Evolutionary conservation across 2,329 filamentous ascomycete genomes (phyloP).

Genomic region (Aureobasidium leucospermi): DNA sequence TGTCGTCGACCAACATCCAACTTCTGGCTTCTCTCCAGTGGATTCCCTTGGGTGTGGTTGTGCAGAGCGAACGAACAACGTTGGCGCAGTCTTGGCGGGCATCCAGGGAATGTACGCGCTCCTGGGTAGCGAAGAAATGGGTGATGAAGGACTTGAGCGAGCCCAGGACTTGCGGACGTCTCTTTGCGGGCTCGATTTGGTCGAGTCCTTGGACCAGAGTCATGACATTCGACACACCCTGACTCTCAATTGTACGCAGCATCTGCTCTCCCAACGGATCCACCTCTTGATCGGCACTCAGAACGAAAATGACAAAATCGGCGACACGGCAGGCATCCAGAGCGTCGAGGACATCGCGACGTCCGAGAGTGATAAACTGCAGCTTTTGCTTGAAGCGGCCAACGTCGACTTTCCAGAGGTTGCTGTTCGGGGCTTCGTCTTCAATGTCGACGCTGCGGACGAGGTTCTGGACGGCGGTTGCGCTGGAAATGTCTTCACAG

Average conservation of each 20-base stretch:
- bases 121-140: slow-evolving; percentile 87
- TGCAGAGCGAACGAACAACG: slow-evolving; percentile 83
- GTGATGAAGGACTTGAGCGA: slow-evolving; percentile 89
- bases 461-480: slow-evolving; percentile 60
- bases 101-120: slow-evolving; percentile 84
- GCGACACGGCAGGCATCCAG: slow-evolving; percentile 81
- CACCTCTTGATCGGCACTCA: slow-evolving; percentile 77
- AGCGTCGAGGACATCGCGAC: slow-evolving; percentile 66
- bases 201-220: slow-evolving; percentile 69
- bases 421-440: slow-evolving; percentile 52
- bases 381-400: slow-evolving; percentile 94
- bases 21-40: slow-evolving; percentile 90
- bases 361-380: slow-evolving; percentile 70
- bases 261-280: slow-evolving; percentile 80
- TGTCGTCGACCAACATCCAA: slow-evolving; percentile 86
- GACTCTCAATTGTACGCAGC: slow-evolving; percentile 79
- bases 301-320: slow-evolving; percentile 81
- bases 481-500: slow-evolving; percentile 62
- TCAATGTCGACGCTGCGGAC: slow-evolving; percentile 76
- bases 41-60: slow-evolving; percentile 86
- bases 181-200: slow-evolving; percentile 70
- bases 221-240: slow-evolving; percentile 89
- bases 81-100: slow-evolving; percentile 87
- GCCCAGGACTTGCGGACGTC: slow-evolving; percentile 63
- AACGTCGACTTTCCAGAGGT: slow-evolving; percentile 55